Evolutionary conservation across 1,284 basidiomycete genomes (phyloP).

Genomic region (Malassezia yamatoensis): DNA sequence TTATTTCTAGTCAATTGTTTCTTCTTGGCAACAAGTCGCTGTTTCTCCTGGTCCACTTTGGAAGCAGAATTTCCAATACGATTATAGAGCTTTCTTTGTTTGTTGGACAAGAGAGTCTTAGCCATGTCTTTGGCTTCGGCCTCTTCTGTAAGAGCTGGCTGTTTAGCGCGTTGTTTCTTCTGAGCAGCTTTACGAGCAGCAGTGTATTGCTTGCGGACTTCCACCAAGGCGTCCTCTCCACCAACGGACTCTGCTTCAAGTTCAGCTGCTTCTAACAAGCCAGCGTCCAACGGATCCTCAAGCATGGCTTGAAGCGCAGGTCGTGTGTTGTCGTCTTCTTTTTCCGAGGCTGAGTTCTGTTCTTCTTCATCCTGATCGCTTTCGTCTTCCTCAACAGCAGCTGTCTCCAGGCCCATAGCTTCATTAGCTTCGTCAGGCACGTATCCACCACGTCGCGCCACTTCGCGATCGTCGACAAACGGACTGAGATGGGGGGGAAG

Average conservation of each 20-base stretch:
- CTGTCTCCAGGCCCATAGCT: conserved; percentile 52
- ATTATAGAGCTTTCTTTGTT: conserved; percentile 88
- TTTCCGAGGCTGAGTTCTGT: conserved; percentile 45
- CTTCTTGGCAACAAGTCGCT: conserved; percentile 37
- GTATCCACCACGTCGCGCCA: conserved; percentile 49
- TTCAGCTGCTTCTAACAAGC: conserved; percentile 74
- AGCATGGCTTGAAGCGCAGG: conserved; percentile 50
- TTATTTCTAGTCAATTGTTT: conserved; percentile 24
- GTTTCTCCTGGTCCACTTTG: conserved; percentile 63
- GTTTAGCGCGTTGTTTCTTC: conserved; percentile 30
- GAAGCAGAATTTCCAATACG: conserved; percentile 81
- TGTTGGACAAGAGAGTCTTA: conserved; percentile 98
- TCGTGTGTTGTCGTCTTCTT: conserved; percentile 1
- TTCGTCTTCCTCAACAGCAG: conserved; percentile 53
- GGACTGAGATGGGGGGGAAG: conserved; percentile 93
- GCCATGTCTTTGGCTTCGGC: conserved; percentile 62
- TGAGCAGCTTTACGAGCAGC: conserved; percentile 32
- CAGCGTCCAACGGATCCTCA: conserved; percentile 56
- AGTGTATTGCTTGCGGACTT: conserved; percentile 52
- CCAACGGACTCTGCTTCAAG: conserved; percentile 84
- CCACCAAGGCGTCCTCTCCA: conserved; percentile 69
- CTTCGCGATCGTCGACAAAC: conserved; percentile 68
- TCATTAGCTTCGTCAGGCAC: conserved; percentile 48
- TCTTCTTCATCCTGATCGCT: conserved; percentile 29
- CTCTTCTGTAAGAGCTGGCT: conserved; percentile 53